Evolutionary conservation across 768 basidiomycete species (phyloP).

Genomic region (Rickenella mellea): DNA sequence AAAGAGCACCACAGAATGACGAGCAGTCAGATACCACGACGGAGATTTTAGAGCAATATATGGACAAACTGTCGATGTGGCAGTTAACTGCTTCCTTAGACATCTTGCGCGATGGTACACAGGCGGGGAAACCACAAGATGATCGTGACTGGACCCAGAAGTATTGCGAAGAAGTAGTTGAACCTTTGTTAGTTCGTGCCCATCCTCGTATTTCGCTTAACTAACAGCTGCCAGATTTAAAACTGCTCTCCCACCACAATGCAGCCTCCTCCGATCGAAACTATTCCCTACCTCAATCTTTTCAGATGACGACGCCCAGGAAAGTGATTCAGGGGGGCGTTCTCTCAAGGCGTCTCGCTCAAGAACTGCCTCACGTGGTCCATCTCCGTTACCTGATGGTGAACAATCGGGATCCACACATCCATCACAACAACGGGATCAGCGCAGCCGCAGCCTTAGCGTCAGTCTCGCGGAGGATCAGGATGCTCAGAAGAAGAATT

Average conservation of each 20-base stretch:
- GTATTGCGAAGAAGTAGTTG: conserved; percentile 61
- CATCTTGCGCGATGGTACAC: conserved; percentile 19
- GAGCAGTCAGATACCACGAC: conserved; percentile 20
- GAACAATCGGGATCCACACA: neutral
- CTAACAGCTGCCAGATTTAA: conserved; percentile 38
- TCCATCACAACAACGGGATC: neutral
- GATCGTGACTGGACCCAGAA: conserved; percentile 62
- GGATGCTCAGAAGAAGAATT: neutral
- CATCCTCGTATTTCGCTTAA: neutral
- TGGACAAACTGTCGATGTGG: conserved; percentile 76
- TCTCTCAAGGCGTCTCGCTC: conserved; percentile 13
- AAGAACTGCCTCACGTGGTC: conserved; percentile 45
- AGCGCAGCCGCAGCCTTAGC: conserved; percentile 31
- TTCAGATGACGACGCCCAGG: conserved; percentile 30
- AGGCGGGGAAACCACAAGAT: conserved; percentile 11
- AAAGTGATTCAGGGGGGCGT: conserved; percentile 4
- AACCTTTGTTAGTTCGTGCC: conserved; percentile 22
- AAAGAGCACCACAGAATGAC: conserved; percentile 11
- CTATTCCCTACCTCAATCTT: conserved; percentile 59
- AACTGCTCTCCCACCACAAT: conserved; percentile 38
- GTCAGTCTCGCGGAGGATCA: conserved; percentile 48
- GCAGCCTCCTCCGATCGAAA: conserved; percentile 51
- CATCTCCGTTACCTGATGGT: neutral
- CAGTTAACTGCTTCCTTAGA: conserved; percentile 43
- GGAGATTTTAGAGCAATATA: conserved; percentile 59